A percentile compares a stretch with the other conserved stretches of the same genome.
phyloP scores from a whole-genome alignment of 345 rosid species.

The Salix caprea region DNA sequence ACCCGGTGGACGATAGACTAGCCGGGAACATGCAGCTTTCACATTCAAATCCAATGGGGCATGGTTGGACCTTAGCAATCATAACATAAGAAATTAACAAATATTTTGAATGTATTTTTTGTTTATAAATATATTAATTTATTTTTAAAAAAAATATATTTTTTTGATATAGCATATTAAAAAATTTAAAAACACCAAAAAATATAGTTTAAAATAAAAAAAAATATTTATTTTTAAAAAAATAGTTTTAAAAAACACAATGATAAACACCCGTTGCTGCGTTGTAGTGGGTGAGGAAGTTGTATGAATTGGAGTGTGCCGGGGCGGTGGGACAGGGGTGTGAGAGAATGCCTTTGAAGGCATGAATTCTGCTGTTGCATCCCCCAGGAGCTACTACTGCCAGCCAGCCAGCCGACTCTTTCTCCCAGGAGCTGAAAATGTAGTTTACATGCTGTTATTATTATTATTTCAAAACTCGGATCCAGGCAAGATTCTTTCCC shows the following conservation, averaged over 20 bases:
- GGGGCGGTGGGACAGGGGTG: background rate
- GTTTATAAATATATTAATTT: too few relatives aligned
- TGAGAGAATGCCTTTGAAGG: background rate
- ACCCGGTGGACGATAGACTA: background rate
- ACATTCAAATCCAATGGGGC: background rate
- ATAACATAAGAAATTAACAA: background rate
- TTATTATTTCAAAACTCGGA: background rate
- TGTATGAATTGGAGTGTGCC: background rate
- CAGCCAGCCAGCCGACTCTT: too few relatives aligned
- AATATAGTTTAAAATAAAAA: too few relatives aligned
- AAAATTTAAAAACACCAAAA: too few relatives aligned
- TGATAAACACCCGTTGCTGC: too few relatives aligned
- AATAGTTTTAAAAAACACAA: too few relatives aligned
- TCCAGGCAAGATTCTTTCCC: background rate
- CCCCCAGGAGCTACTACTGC: background rate
- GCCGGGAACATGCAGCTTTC: background rate
- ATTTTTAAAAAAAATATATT: too few relatives aligned
- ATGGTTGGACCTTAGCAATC: background rate
- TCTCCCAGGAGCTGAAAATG: background rate
- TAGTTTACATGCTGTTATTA: background rate
- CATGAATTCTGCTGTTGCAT: background rate
- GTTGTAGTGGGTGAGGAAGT: background rate
- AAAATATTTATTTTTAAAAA: too few relatives aligned
- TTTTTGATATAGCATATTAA: too few relatives aligned
- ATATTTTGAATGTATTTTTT: too few relatives aligned